Percentiles rank a stretch among this genome's conserved stretches.
Conservation (phyloP, 2,329 filamentous ascomycete species). For the Ilyonectria destructans region DNA sequence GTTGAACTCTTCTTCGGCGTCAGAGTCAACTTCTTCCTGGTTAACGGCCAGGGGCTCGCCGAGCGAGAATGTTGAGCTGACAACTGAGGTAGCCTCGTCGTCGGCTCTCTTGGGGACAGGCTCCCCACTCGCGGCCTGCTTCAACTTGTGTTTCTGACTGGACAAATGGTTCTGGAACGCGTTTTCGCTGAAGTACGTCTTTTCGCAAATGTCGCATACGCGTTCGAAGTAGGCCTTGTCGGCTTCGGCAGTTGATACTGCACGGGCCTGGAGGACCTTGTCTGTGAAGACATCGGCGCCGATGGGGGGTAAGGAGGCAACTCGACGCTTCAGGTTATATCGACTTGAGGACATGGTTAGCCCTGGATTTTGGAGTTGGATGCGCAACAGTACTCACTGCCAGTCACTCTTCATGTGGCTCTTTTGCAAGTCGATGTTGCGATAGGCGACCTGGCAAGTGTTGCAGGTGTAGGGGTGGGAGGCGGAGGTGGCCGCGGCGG, state of each 20-base stretch:
- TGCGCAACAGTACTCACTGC: slow-evolving; percentile 79
- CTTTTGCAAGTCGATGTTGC: slow-evolving; percentile 92
- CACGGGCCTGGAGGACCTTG: slow-evolving; percentile 93
- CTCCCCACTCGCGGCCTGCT: slow-evolving; percentile 65
- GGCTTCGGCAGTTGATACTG: slow-evolving; percentile 85
- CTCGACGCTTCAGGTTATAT: slow-evolving; percentile 96
- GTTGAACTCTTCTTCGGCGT: slow-evolving; percentile 82
- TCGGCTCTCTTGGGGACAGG: slow-evolving; percentile 58
- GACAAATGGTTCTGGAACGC: slow-evolving; percentile 93
- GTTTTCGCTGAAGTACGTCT: slow-evolving; percentile 97
- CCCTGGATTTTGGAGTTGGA: neutral
- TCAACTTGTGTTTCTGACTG: slow-evolving; percentile 87
- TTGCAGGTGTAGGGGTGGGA: slow-evolving; percentile 98
- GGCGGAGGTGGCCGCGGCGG: slow-evolving; percentile 57
- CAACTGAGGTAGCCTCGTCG: slow-evolving; percentile 85
- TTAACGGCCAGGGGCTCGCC: slow-evolving; percentile 79
- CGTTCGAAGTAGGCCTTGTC: slow-evolving; percentile 93
- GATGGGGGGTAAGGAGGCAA: slow-evolving; percentile 91
- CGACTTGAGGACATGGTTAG: slow-evolving; percentile 68
- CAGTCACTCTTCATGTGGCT: slow-evolving; percentile 98
- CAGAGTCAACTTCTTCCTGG: slow-evolving; percentile 71
- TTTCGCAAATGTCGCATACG: slow-evolving; percentile 85
- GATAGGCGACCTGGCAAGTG: slow-evolving; percentile 96
- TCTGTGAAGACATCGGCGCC: slow-evolving; percentile 95
- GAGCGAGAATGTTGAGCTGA: slow-evolving; percentile 93